phyloP scores from a whole-genome alignment of 352 stramenopile species.

The Phytophthora rubi region DNA sequence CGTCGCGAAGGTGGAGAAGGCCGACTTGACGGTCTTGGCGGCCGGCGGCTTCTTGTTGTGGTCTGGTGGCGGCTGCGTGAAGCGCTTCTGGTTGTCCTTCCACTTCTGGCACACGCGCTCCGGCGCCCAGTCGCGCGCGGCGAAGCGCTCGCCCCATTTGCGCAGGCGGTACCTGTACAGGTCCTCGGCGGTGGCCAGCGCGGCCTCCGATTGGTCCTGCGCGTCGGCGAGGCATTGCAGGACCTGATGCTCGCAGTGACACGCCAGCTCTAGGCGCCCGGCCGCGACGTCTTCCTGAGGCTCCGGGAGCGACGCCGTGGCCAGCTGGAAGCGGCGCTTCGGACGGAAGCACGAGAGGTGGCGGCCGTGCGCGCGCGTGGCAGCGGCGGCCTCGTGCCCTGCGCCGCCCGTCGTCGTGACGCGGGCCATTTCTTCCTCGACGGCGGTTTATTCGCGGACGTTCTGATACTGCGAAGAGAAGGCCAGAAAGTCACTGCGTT shows the following conservation, averaged over 20 bases:
- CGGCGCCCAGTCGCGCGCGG: slow-evolving; percentile 57
- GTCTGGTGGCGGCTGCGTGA: slow-evolving; percentile 30
- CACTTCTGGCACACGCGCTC: slow-evolving; percentile 72
- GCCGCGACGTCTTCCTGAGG: not conserved
- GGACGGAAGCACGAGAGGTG: slow-evolving; percentile 73
- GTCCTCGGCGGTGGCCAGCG: slow-evolving; percentile 32
- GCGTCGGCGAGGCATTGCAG: slow-evolving; percentile 46
- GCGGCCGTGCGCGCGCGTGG: slow-evolving; percentile 39
- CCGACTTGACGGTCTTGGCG: slow-evolving; percentile 49
- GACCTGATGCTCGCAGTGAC: slow-evolving; percentile 53
- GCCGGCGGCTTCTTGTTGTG: slow-evolving; percentile 28
- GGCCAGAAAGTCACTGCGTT: not conserved
- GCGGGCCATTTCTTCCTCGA: not conserved
- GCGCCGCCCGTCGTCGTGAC: not conserved
- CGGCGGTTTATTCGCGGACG: not conserved
- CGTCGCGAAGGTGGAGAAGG: slow-evolving; percentile 54
- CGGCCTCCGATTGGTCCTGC: slow-evolving; percentile 12
- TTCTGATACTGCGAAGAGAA: not conserved
- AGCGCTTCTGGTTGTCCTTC: slow-evolving; percentile 70
- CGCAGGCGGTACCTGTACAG: slow-evolving; percentile 38
- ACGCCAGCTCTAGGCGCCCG: slow-evolving; percentile 36
- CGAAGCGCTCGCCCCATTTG: slow-evolving; percentile 72
- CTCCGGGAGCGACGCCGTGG: slow-evolving; percentile 1
- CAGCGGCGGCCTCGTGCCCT: not conserved
- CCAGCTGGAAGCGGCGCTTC: slow-evolving; percentile 54